phyloP scores from a whole-genome alignment of 352 stramenopile genomes.

The Pythium sp. region DNA sequence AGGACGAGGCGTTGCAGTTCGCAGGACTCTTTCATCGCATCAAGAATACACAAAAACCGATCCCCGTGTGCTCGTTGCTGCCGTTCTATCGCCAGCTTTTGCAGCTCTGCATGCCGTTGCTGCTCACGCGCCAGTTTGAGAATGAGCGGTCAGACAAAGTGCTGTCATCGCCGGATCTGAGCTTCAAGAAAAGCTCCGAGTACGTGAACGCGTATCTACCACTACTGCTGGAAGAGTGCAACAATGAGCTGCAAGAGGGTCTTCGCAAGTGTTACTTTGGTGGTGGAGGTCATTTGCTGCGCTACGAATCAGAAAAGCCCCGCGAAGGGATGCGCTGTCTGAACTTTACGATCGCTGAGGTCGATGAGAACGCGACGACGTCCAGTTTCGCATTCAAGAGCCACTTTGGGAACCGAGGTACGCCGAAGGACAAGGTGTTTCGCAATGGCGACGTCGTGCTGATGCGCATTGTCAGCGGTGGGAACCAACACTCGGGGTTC shows the following conservation, averaged over 20 bases:
- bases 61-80: slow-evolving; percentile 62
- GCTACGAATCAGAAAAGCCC: slow-evolving; percentile 78
- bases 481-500: slow-evolving; percentile 25
- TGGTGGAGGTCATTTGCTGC: slow-evolving; percentile 57
- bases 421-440: slow-evolving; percentile 66
- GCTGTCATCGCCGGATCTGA: slow-evolving; percentile 46
- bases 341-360: slow-evolving; percentile 66
- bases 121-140: slow-evolving; percentile 67
- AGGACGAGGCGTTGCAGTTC: slow-evolving; percentile 47
- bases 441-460: slow-evolving; percentile 78
- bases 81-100: slow-evolving; percentile 84
- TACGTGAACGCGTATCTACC: slow-evolving; percentile 81
- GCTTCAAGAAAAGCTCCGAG: slow-evolving; percentile 64
- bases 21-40: slow-evolving; percentile 78
- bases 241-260: slow-evolving; percentile 75
- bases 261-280: slow-evolving; percentile 43
- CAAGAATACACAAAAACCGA: slow-evolving; percentile 75
- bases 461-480: slow-evolving; percentile 35
- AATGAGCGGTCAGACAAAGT: slow-evolving; percentile 51
- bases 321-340: slow-evolving; percentile 82
- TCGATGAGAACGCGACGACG: slow-evolving; percentile 27
- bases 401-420: slow-evolving; percentile 20
- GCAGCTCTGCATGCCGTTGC: slow-evolving; percentile 70
- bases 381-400: slow-evolving; percentile 24
- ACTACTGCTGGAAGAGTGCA: slow-evolving; percentile 78